A percentile compares a stretch with the other conserved stretches of the same genome.
Conservation (phyloP, 164 flowering plant genomes). For the Tinospora cordifolia region DNA sequence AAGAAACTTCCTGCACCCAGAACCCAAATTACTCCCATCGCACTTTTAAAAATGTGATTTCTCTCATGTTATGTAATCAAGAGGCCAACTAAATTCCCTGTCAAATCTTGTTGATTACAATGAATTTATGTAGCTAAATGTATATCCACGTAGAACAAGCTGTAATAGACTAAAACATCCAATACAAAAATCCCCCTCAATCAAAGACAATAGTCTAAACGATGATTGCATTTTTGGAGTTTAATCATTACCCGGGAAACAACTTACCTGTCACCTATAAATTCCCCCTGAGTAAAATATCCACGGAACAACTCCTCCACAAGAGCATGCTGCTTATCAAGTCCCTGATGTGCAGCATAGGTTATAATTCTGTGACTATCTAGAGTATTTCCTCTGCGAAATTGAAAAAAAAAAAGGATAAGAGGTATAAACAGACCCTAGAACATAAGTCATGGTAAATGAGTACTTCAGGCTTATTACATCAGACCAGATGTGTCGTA, state of each 20-base stretch:
- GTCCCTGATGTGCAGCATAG: conserved; percentile 63
- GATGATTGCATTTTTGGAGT: not conserved
- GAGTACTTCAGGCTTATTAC: conserved; percentile 49
- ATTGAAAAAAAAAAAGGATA: conserved; percentile 5
- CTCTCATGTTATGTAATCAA: not conserved
- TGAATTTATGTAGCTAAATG: too few relatives aligned
- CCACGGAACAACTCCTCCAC: conserved; percentile 72
- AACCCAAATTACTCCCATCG: not conserved
- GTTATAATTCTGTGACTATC: conserved; percentile 87
- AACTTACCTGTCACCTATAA: conserved; percentile 65
- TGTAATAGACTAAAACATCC: not conserved
- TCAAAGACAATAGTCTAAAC: not conserved
- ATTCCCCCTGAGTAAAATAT: conserved; percentile 79
- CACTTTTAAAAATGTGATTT: not conserved
- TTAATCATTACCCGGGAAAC: not conserved
- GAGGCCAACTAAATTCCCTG: too few relatives aligned
- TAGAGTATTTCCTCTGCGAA: conserved; percentile 73
- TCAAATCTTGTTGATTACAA: too few relatives aligned
- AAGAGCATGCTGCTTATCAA: conserved; percentile 76
- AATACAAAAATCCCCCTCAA: not conserved
- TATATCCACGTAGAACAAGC: too few relatives aligned
- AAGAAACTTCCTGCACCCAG: conserved; percentile 61
- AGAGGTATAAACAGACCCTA: not conserved
- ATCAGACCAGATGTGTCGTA: conserved; percentile 66
- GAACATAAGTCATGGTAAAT: not conserved